Evolutionary conservation across 805 yeast species (phyloP), one percentile per base, ranked within the genome.

Genomic region (Schizosaccharomyces japonicus): DNA sequence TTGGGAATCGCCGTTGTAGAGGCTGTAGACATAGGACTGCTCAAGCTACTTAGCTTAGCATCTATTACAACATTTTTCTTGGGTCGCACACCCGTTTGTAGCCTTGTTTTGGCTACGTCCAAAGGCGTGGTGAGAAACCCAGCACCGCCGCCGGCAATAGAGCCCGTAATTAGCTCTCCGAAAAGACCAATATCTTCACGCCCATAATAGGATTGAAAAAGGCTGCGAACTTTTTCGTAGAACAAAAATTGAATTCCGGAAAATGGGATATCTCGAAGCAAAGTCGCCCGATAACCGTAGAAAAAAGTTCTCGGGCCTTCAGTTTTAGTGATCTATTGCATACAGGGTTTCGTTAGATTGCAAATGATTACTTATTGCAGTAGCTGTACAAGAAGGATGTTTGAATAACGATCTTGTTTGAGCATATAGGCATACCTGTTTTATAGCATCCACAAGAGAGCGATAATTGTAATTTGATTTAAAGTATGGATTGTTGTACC

Each of bases 191-290:
- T 57, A 30, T 61, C 61, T 6, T 50, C 53, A 3, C 56, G 47
- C 21, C 59, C 58, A 5, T 52, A 57, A 23, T 55, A 52, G 8
- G 7, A 21, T 28, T 42, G 46, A 6, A 27, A 21, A 19, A 25
- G 23, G 7, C 25, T 28, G 10, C 31, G 28, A 11, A 30, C 19
- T 57, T 74, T 72, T 61, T 90, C 98, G 62, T 90, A 90, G 56
- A 90, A 87, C 45, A 96, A 94, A 65, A 90, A 79, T 59, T 90
- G 98, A 47, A 90, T 67, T 1, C 95, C 96, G 54, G 94, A 80
- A 62, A 90, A 90, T 5, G 99, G 99, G 54, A 90, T 64, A 58
- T 90, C 99, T 52, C 99, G 72, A 19, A 79, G 73, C 51, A 90
- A 64, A 0, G 99, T 90, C 26, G 95, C 96, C 60, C 80, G 84